These are phyloP conservation scores for Aphanomyces cochlioides DNA, from an alignment of 352 stramenopile genomes.

Conservation along the genomic window DNA sequence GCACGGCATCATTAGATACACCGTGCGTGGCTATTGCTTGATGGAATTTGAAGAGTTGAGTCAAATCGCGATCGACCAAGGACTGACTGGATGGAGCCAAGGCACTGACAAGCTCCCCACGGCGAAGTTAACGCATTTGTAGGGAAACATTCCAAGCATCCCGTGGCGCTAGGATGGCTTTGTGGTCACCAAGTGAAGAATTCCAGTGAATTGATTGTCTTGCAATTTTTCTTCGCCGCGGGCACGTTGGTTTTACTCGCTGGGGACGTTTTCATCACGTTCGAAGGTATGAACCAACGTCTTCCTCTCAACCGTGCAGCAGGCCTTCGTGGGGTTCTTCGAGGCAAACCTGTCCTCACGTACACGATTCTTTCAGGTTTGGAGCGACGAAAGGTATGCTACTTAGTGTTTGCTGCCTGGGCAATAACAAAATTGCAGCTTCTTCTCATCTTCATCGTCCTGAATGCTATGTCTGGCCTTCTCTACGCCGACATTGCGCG, in stretches of 20 bases:
- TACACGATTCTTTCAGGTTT: conserved; percentile 20
- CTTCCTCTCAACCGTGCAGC: not conserved
- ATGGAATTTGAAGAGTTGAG: conserved; percentile 20
- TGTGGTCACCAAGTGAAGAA: conserved; percentile 18
- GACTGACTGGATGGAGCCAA: conserved; percentile 16
- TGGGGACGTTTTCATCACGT: conserved; percentile 20
- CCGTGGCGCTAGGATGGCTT: conserved; percentile 14
- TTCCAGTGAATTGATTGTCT: conserved; percentile 7
- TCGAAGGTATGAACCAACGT: conserved; percentile 15
- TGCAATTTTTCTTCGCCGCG: conserved; percentile 21
- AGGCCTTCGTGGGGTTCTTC: conserved; percentile 19
- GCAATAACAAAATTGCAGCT: not conserved
- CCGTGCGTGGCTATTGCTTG: not conserved
- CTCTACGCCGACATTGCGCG: conserved; percentile 23
- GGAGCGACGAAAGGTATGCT: conserved; percentile 24
- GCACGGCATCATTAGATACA: not conserved
- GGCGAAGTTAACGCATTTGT: not conserved
- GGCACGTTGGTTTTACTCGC: conserved; percentile 6
- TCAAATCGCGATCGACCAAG: not conserved
- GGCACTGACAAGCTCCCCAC: not conserved
- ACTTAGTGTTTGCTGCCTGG: no score
- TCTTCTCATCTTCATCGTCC: conserved; percentile 1
- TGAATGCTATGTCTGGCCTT: not conserved
- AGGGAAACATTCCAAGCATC: conserved; percentile 5
- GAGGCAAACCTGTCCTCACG: conserved; percentile 14